Conservation (phyloP, 1,139 yeast species). For the Wickerhamiella pararugosa region DNA sequence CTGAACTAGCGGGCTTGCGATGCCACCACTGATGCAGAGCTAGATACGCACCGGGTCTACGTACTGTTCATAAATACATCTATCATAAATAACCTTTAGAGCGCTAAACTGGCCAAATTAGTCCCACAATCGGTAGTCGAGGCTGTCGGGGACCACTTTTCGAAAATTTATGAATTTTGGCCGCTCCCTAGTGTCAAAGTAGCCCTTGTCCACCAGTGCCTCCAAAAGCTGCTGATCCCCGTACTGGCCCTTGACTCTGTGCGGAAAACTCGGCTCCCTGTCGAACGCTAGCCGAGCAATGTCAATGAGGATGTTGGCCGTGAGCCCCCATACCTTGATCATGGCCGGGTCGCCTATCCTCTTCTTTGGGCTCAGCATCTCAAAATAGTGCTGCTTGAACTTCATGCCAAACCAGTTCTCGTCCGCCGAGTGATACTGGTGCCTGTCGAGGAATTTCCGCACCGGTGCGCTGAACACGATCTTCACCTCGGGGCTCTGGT, state of each 20-base stretch:
- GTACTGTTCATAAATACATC: too few species aligned
- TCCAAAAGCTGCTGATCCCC: conserved; percentile 7
- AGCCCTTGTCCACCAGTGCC: conserved; percentile 1
- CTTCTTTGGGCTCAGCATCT: conserved; percentile 2
- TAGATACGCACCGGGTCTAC: too few species aligned
- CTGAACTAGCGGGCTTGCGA: too few species aligned
- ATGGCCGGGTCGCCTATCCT: conserved; percentile 5
- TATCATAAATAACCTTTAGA: too few species aligned
- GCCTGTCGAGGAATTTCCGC: conserved; percentile 11
- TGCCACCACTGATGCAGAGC: too few species aligned
- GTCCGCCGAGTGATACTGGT: not conserved
- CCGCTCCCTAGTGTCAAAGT: not conserved
- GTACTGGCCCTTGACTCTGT: not conserved
- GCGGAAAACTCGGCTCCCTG: conserved; percentile 11
- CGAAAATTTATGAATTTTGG: not conserved
- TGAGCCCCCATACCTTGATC: conserved; percentile 17
- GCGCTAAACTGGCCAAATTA: too few species aligned
- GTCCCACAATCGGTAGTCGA: too few species aligned
- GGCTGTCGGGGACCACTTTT: not conserved
- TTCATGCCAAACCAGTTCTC: conserved; percentile 5
- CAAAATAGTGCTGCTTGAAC: conserved; percentile 11
- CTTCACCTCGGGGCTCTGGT: conserved; percentile 17
- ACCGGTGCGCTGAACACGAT: conserved; percentile 17
- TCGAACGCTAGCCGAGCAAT: conserved; percentile 16
- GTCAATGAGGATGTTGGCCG: conserved; percentile 22